phyloP scores from a whole-genome alignment of 2,329 filamentous ascomycete genomes.

The Zymoseptoria crescenta region DNA sequence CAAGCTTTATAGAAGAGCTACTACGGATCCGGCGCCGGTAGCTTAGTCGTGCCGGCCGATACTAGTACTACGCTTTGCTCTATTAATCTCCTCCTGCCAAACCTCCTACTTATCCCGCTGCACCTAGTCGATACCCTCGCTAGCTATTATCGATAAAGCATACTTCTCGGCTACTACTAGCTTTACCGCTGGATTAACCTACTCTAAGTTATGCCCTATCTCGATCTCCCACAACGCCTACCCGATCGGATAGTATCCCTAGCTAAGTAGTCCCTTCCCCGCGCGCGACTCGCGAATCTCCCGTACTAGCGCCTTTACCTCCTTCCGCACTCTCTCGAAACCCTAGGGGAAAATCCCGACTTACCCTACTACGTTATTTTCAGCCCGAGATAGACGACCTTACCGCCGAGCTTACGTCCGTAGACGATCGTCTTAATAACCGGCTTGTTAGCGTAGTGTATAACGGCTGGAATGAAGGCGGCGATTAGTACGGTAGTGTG shows the following conservation, averaged over 20 bases:
- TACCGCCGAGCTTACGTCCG: not conserved
- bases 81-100: too few species aligned
- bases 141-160: not conserved
- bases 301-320: not conserved
- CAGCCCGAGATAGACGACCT: not conserved
- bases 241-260: not conserved
- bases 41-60: too few species aligned
- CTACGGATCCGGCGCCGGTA: too few species aligned
- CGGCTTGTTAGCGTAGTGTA: constrained; percentile 10
- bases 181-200: not conserved
- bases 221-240: not conserved
- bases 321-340: not conserved
- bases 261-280: not conserved
- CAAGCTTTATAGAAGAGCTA: too few species aligned
- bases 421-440: not conserved
- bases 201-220: not conserved
- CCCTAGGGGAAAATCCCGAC: not conserved
- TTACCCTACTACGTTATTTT: not conserved
- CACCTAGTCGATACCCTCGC: too few species aligned
- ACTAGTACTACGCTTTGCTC: too few species aligned
- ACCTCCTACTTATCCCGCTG: too few species aligned
- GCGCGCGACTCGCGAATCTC: not conserved
- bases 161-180: not conserved
- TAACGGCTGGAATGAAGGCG: constrained; percentile 6
- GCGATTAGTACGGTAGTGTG: not conserved